Conservation (phyloP, 2,329 filamentous ascomycete species). For the Epichloe sp. region DNA sequence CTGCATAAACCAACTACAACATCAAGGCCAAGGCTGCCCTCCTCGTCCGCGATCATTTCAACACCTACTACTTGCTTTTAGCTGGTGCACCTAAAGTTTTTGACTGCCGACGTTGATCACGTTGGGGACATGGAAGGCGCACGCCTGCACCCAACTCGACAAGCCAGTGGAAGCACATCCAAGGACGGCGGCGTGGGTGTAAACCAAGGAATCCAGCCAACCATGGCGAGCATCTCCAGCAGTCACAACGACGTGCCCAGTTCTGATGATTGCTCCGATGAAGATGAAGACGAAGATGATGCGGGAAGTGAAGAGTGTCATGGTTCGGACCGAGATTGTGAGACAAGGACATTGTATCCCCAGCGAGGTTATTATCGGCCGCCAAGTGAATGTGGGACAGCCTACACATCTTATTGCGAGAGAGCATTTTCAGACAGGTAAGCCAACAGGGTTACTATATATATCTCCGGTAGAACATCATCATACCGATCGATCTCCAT, state of each 20-base stretch:
- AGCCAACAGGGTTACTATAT: conserved; percentile 12
- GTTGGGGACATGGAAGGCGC: neutral
- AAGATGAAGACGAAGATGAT: neutral
- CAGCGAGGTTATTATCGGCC: conserved; percentile 26
- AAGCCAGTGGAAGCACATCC: neutral
- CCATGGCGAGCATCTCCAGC: conserved; percentile 24
- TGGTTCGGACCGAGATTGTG: conserved; percentile 15
- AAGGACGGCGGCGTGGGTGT: conserved; percentile 14
- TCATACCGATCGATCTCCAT: too few relatives aligned
- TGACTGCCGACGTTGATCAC: neutral
- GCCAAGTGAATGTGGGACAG: conserved; percentile 21
- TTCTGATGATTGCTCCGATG: conserved; percentile 11
- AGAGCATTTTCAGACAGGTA: conserved; percentile 24
- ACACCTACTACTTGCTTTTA: too few relatives aligned
- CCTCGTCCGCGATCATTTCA: too few relatives aligned
- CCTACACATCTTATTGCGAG: conserved; percentile 19
- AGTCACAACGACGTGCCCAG: conserved; percentile 17
- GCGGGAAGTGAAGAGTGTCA: conserved; percentile 12
- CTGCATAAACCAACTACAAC: too few relatives aligned
- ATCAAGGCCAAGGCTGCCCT: too few relatives aligned
- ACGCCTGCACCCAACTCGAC: neutral
- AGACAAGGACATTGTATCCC: conserved; percentile 32
- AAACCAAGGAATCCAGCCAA: conserved; percentile 21
- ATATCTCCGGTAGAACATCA: too few relatives aligned
- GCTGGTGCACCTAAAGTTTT: neutral